These are phyloP conservation scores for Calocybe gangraenosa DNA, from an alignment of 768 basidiomycete species.

Conservation along the genomic window DNA sequence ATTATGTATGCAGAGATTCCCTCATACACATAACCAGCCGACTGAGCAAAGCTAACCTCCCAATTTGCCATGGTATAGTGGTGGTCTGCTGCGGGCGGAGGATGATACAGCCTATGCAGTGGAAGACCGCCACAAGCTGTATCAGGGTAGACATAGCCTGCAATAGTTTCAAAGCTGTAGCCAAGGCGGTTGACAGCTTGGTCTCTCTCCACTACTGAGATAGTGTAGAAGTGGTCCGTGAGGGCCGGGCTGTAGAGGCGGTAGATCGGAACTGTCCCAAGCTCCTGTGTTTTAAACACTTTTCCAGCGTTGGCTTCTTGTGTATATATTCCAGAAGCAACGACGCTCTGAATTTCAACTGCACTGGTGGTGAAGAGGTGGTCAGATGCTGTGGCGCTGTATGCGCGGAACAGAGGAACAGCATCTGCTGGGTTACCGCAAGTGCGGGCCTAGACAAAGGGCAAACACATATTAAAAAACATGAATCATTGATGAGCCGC, in stretches of 20 bases:
- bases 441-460: neutral
- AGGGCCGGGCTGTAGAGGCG: slow-evolving; percentile 13
- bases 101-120: slow-evolving; percentile 16
- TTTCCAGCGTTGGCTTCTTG: slow-evolving; percentile 10
- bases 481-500: neutral
- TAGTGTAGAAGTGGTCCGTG: slow-evolving; percentile 22
- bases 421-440: neutral
- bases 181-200: slow-evolving; percentile 8
- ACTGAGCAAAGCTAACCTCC: slow-evolving; percentile 1
- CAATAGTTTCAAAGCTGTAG: slow-evolving; percentile 14
- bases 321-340: neutral
- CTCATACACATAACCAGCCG: slow-evolving; percentile 1
- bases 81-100: slow-evolving; percentile 11
- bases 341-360: slow-evolving; percentile 1
- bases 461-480: neutral
- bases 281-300: slow-evolving; percentile 10
- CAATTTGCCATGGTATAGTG: slow-evolving; percentile 16
- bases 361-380: slow-evolving; percentile 5
- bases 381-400: neutral
- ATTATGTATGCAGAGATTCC: slow-evolving; percentile 4
- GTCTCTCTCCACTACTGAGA: slow-evolving; percentile 11
- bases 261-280: slow-evolving; percentile 17
- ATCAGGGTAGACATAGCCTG: slow-evolving; percentile 16
- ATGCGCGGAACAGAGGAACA: neutral
- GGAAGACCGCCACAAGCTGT: slow-evolving; percentile 11